Evolutionary conservation across 2,329 filamentous ascomycete genomes (phyloP).

Genomic region (Didymella lethalis): DNA sequence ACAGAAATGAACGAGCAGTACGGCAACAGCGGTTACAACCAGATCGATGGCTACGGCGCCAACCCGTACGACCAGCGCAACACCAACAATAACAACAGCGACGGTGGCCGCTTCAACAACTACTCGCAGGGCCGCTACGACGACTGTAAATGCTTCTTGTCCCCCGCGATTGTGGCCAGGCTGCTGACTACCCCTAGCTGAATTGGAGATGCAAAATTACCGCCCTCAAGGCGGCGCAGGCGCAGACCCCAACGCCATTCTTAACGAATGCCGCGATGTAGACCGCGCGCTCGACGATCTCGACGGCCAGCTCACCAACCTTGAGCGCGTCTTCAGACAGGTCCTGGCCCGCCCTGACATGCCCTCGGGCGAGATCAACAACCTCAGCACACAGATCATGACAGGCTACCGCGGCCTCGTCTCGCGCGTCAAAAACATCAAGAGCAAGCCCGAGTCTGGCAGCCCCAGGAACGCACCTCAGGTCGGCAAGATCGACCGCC

Average conservation of each 20-base stretch:
- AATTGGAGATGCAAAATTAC: constrained; percentile 74
- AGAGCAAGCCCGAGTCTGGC: constrained; percentile 78
- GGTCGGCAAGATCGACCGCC: constrained; percentile 80
- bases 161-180: constrained; percentile 33
- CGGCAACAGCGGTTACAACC: constrained; percentile 52
- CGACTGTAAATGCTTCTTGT: constrained; percentile 38
- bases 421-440: constrained; percentile 80
- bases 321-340: constrained; percentile 74
- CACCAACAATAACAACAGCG: constrained; percentile 32
- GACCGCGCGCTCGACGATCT: constrained; percentile 79
- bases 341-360: constrained; percentile 79
- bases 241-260: constrained; percentile 73
- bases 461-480: constrained; percentile 78
- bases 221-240: constrained; percentile 34
- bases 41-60: constrained; percentile 52
- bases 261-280: constrained; percentile 85
- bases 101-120: constrained; percentile 64
- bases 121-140: constrained; percentile 55
- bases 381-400: constrained; percentile 81
- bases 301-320: constrained; percentile 73
- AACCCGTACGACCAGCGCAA: constrained; percentile 56
- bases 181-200: constrained; percentile 46
- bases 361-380: constrained; percentile 74
- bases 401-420: constrained; percentile 80
- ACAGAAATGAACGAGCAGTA: constrained; percentile 48